A percentile compares a stretch with the other conserved stretches of the same genome.
Conservation (phyloP, 306 rosid species). For the Boehmeria nivea region DNA sequence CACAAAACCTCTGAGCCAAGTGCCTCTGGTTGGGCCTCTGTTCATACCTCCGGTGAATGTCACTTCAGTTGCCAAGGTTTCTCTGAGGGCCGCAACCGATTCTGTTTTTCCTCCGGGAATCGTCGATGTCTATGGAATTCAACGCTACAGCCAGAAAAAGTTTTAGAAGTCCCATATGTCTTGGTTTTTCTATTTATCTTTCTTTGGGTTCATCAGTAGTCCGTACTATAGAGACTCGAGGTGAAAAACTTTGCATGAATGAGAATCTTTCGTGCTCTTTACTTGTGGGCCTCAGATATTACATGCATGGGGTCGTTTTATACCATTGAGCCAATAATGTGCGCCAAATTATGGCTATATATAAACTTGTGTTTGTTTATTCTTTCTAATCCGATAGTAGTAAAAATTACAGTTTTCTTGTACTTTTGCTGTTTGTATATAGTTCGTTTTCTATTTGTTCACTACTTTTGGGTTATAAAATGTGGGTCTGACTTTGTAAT, state of each 20-base stretch:
- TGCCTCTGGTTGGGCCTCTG: conserved; percentile 84
- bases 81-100: conserved; percentile 92
- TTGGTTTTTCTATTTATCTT: neutral
- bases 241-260: neutral
- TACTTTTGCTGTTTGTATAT: too few relatives aligned
- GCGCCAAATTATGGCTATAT: neutral
- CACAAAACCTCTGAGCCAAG: conserved; percentile 56
- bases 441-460: too few relatives aligned
- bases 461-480: too few relatives aligned
- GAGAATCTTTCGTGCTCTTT: conserved; percentile 1
- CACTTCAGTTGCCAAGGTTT: conserved; percentile 66
- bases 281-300: neutral
- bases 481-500: too few relatives aligned
- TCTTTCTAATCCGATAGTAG: neutral
- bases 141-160: conserved; percentile 65
- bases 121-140: conserved; percentile 69
- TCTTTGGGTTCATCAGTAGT: conserved; percentile 3
- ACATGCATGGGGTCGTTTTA: neutral
- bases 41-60: conserved; percentile 86
- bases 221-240: neutral
- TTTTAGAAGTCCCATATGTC: conserved; percentile 24
- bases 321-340: conserved; percentile 1
- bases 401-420: too few relatives aligned
- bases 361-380: neutral
- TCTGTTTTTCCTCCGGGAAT: conserved; percentile 93